phyloP scores from a whole-genome alignment of 805 yeast genomes.

The Ogataea neopini region DNA sequence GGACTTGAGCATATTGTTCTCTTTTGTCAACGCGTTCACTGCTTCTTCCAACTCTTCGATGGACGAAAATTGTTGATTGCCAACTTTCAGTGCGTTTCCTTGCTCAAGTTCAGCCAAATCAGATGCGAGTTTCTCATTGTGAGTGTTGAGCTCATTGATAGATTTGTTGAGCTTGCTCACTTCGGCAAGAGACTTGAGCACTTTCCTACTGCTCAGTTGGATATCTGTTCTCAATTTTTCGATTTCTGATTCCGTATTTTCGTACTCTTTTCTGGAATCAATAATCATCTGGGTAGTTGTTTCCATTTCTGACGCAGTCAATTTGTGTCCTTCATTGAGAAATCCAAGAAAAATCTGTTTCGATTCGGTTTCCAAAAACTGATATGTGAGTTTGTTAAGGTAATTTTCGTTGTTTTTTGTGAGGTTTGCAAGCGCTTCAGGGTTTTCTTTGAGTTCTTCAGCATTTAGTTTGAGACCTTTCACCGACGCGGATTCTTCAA shows the following conservation, averaged over 20 bases:
- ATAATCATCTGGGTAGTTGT: constrained; percentile 21
- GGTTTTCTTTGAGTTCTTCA: constrained; percentile 17
- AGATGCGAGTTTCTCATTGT: constrained; percentile 25
- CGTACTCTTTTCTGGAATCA: constrained; percentile 17
- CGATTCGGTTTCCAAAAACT: constrained; percentile 71
- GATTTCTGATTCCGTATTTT: constrained; percentile 18
- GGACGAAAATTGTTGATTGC: constrained; percentile 32
- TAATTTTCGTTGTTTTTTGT: constrained; percentile 38
- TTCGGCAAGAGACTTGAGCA: constrained; percentile 31
- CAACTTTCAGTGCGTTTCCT: constrained; percentile 24
- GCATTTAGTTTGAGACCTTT: constrained; percentile 17
- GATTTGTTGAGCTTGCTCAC: constrained; percentile 33
- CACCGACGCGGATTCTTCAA: constrained; percentile 21
- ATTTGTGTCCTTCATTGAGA: constrained; percentile 39
- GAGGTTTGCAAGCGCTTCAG: constrained; percentile 17
- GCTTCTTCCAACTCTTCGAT: constrained; percentile 32
- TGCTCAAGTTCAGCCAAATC: constrained; percentile 32
- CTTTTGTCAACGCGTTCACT: constrained; percentile 27
- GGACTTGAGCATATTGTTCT: constrained; percentile 17
- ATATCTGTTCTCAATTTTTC: constrained; percentile 23
- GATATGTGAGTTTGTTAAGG: constrained; percentile 58
- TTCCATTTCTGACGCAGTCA: constrained; percentile 25
- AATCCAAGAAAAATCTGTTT: constrained; percentile 63
- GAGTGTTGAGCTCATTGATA: constrained; percentile 23
- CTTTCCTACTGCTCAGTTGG: constrained; percentile 19